Conservation (phyloP, 2,329 filamentous ascomycete species). For the Drechmeria coniospora region DNA sequence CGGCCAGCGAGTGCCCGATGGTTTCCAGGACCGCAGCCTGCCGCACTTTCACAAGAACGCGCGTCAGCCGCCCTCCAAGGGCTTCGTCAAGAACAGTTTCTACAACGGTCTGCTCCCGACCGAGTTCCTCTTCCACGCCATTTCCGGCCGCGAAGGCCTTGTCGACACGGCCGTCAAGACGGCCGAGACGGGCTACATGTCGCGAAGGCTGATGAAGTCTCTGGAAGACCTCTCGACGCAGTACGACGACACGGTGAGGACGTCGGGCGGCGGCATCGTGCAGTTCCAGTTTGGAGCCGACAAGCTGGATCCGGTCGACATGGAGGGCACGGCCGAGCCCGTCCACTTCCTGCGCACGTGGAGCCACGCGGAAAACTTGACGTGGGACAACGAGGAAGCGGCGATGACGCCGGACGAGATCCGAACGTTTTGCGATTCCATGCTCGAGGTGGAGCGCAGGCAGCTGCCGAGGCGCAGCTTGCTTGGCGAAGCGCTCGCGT, state of each 20-base stretch:
- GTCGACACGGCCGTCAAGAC: slow-evolving; percentile 99
- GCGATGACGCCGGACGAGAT: slow-evolving; percentile 65
- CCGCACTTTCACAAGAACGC: slow-evolving; percentile 93
- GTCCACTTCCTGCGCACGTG: slow-evolving; percentile 88
- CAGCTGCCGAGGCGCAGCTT: slow-evolving; percentile 47
- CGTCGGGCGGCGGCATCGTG: slow-evolving; percentile 74
- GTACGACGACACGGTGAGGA: slow-evolving; percentile 90
- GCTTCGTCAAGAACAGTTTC: slow-evolving; percentile 95
- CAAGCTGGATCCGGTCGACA: slow-evolving; percentile 87
- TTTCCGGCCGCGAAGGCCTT: slow-evolving; percentile 93
- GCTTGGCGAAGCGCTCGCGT: slow-evolving; percentile 46
- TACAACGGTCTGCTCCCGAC: slow-evolving; percentile 80
- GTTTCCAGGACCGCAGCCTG: slow-evolving; percentile 87
- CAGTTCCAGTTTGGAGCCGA: slow-evolving; percentile 98
- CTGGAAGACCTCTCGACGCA: slow-evolving; percentile 85
- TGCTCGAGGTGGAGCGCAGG: slow-evolving; percentile 51
- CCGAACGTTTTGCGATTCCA: slow-evolving; percentile 47
- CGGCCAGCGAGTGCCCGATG: slow-evolving; percentile 80
- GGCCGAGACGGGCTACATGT: slow-evolving; percentile 98
- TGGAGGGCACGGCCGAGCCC: slow-evolving; percentile 87
- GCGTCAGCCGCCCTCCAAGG: slow-evolving; percentile 83
- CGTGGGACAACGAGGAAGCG: slow-evolving; percentile 62
- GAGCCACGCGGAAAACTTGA: slow-evolving; percentile 61
- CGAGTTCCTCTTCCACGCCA: slow-evolving; percentile 96
- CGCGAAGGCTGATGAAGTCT: slow-evolving; percentile 92